phyloP scores from a whole-genome alignment of 108 stramenopile species.

The Cyclostephanos tholiformis region DNA sequence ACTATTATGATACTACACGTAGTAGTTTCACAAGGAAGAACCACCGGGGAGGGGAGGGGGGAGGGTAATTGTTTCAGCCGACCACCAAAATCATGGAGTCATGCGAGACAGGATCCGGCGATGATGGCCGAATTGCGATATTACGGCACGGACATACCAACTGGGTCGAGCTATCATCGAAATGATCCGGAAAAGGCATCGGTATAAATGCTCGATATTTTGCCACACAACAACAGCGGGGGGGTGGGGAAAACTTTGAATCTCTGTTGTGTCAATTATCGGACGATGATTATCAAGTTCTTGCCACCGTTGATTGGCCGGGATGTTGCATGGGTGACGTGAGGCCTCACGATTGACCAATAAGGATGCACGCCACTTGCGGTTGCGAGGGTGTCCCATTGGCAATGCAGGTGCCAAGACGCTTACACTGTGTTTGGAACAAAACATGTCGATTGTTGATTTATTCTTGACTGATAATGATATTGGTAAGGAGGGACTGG shows the following conservation, averaged over 20 bases:
- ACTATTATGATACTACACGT: too few relatives aligned
- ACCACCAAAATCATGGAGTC: too few relatives aligned
- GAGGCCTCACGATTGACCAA: constrained; percentile 26
- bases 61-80: too few relatives aligned
- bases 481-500: constrained; percentile 36
- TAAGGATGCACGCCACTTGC: constrained; percentile 41
- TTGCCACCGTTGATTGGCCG: constrained; percentile 34
- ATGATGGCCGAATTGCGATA: background rate
- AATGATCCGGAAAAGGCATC: background rate
- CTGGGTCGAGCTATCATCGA: background rate
- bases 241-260: constrained; percentile 17
- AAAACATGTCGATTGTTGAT: constrained; percentile 50
- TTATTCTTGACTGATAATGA: constrained; percentile 40
- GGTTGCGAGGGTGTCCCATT: constrained; percentile 34
- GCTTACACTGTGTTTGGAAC: constrained; percentile 44
- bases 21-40: too few relatives aligned
- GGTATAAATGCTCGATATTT: background rate
- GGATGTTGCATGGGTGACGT: constrained; percentile 33
- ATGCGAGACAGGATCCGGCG: background rate
- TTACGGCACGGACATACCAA: background rate
- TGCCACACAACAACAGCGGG: background rate
- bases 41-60: too few relatives aligned
- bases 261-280: constrained; percentile 28
- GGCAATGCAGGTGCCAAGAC: constrained; percentile 33
- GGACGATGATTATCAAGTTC: constrained; percentile 45